These are phyloP conservation scores for Heterobasidion occidentale DNA, from an alignment of 1,284 basidiomycete species.

Conservation along the genomic window DNA sequence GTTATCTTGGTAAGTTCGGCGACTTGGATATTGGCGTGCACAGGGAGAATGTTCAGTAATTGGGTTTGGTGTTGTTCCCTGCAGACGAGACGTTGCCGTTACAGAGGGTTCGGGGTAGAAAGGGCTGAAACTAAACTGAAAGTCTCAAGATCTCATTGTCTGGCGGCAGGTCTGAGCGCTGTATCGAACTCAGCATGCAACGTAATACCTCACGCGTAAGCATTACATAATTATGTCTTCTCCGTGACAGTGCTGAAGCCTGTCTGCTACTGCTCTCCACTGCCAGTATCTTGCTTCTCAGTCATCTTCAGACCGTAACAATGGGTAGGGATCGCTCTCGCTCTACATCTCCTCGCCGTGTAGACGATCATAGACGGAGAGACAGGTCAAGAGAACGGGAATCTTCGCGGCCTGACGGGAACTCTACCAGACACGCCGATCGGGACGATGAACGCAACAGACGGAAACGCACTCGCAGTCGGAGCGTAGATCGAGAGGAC, in stretches of 20 bases:
- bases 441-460: constrained; percentile 25
- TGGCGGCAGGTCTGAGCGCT: too few relatives aligned
- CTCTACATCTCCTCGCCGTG: constrained; percentile 7
- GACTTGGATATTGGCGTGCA: neutral
- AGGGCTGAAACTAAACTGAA: too few relatives aligned
- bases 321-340: constrained; percentile 16
- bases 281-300: neutral
- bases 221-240: neutral
- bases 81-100: too few relatives aligned
- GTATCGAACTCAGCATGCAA: too few relatives aligned
- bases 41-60: neutral
- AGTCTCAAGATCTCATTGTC: too few relatives aligned
- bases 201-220: too few relatives aligned
- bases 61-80: too few relatives aligned
- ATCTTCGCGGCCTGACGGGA: constrained; percentile 21
- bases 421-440: constrained; percentile 23
- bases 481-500: constrained; percentile 32
- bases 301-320: neutral
- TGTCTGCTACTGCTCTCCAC: neutral
- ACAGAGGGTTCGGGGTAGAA: too few relatives aligned
- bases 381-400: constrained; percentile 12
- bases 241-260: neutral
- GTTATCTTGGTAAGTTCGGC: neutral
- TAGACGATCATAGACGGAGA: constrained; percentile 11
- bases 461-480: constrained; percentile 29